Conservation (phyloP, 768 basidiomycete genomes). For the Cubamyces lactineus region DNA sequence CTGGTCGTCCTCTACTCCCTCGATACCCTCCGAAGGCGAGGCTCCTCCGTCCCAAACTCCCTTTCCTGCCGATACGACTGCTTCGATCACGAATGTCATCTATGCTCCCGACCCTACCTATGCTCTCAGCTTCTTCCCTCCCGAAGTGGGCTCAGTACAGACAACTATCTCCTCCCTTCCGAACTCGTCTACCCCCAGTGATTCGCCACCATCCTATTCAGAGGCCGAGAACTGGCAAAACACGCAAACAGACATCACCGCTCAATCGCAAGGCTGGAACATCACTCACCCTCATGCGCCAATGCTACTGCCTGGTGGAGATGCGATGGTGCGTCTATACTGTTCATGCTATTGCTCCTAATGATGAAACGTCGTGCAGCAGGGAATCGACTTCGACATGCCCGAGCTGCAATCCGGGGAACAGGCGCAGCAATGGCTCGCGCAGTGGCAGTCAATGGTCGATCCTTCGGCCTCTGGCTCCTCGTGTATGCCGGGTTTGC, state of each 20-base stretch:
- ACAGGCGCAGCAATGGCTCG: not conserved
- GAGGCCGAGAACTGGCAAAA: conserved; percentile 3
- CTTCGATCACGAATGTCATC: not conserved
- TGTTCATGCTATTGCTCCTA: too few species aligned
- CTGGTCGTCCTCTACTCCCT: not conserved
- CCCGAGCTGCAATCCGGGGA: too few species aligned
- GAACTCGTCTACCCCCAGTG: conserved; percentile 4
- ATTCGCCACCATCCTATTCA: conserved; percentile 14
- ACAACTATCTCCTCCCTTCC: not conserved
- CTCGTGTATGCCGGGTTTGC: not conserved
- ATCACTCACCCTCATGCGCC: too few species aligned
- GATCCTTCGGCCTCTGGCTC: not conserved
- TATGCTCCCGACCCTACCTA: not conserved
- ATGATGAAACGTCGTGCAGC: too few species aligned
- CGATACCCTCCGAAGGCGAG: conserved; percentile 1
- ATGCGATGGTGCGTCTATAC: too few species aligned
- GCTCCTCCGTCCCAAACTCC: not conserved
- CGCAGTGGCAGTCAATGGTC: not conserved
- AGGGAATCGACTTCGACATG: too few species aligned
- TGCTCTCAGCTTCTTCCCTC: not conserved
- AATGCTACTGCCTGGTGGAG: too few species aligned
- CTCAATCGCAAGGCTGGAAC: too few species aligned
- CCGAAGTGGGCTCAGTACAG: not conserved
- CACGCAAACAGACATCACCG: not conserved
- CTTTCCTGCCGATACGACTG: not conserved